These are phyloP conservation scores for Darksidea phi DNA, from an alignment of 495 filamentous ascomycete species.

Conservation along the genomic window DNA sequence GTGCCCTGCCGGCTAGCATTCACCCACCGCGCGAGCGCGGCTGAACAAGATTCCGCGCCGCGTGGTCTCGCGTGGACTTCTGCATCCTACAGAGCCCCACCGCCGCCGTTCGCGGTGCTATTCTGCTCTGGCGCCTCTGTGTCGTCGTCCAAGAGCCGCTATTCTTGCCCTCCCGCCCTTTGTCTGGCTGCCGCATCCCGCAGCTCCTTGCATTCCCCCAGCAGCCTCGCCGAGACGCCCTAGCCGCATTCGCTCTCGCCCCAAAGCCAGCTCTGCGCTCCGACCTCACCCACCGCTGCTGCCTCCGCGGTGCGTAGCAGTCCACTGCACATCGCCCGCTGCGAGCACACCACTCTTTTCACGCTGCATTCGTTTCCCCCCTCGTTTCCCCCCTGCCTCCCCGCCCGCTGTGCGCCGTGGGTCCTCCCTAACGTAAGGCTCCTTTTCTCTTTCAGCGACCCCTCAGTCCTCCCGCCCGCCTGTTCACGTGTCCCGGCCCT, in stretches of 20 bases:
- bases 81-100: background rate
- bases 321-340: background rate
- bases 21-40: background rate
- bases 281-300: background rate
- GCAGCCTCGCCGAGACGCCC: background rate
- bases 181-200: background rate
- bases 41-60: background rate
- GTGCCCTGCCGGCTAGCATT: too few species aligned
- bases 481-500: conserved; percentile 7
- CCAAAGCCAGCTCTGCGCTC: background rate
- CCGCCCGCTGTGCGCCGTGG: conserved; percentile 6
- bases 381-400: background rate
- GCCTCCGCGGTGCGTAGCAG: background rate
- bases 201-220: conserved; percentile 3
- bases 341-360: background rate
- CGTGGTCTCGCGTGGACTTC: background rate
- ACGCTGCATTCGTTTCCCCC: background rate
- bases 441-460: conserved; percentile 5
- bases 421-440: conserved; percentile 11
- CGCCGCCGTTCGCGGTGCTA: background rate
- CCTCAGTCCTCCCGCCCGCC: conserved; percentile 20
- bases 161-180: background rate
- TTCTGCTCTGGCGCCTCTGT: background rate
- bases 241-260: background rate
- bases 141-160: background rate